A percentile compares a stretch with the other conserved stretches of the same genome.
Conservation (phyloP, 164 flowering plant genomes). For the Vitis rotundifolia region DNA sequence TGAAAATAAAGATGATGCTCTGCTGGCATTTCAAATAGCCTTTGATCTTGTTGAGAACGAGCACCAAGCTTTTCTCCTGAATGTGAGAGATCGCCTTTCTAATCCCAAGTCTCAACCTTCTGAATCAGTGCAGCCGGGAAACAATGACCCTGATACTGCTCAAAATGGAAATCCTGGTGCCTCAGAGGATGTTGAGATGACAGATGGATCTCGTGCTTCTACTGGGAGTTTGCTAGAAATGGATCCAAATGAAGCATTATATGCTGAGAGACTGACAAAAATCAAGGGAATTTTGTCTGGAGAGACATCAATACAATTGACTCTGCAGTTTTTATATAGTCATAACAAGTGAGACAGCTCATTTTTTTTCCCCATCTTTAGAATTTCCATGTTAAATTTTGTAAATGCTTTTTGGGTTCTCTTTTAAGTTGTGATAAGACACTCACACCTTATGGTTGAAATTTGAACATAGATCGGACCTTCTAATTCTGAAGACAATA, state of each 20-base stretch:
- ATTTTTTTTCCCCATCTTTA: neutral
- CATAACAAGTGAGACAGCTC: conserved; percentile 70
- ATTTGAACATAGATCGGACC: conserved; percentile 66
- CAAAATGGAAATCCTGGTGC: conserved; percentile 40
- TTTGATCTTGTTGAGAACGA: conserved; percentile 98
- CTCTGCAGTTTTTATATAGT: conserved; percentile 85
- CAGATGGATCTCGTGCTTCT: conserved; percentile 52
- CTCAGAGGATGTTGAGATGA: conserved; percentile 64
- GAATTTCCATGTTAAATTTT: neutral
- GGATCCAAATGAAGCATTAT: conserved; percentile 54
- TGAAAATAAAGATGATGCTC: conserved; percentile 74
- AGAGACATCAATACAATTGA: conserved; percentile 87
- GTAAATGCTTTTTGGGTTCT: neutral
- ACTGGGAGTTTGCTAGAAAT: conserved; percentile 21
- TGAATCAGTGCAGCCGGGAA: conserved; percentile 33
- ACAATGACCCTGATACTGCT: conserved; percentile 37
- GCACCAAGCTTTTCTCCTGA: conserved; percentile 90
- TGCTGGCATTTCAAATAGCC: conserved; percentile 90
- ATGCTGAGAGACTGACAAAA: conserved; percentile 71
- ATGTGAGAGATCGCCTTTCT: conserved; percentile 71
- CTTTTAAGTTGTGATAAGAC: neutral
- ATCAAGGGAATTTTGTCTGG: conserved; percentile 82
- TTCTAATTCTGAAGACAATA: conserved; percentile 81
- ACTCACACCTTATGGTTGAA: conserved; percentile 4
- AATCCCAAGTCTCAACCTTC: conserved; percentile 39